Evolutionary conservation across 2,329 filamentous ascomycete genomes (phyloP).

Genomic region (Rhinocladiella mackenziei): DNA sequence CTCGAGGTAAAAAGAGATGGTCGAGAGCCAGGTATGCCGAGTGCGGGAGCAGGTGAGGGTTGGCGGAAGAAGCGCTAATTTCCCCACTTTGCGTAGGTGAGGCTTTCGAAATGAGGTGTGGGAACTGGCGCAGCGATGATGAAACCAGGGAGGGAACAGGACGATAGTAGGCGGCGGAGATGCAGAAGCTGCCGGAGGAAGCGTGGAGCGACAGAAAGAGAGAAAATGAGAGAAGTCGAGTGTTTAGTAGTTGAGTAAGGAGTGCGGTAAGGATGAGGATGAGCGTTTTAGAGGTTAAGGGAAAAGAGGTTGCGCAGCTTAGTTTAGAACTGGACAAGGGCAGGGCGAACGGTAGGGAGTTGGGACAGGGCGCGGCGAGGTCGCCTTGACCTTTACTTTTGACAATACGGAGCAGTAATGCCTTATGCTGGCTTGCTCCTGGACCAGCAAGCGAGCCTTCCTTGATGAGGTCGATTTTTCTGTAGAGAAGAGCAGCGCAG

Average conservation of each 20-base stretch:
- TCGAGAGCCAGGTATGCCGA: slow-evolving; percentile 23
- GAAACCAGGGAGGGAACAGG: slow-evolving; percentile 22
- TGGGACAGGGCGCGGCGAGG: too few species aligned
- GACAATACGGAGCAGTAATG: too few species aligned
- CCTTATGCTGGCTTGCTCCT: not conserved
- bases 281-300: slow-evolving; percentile 1
- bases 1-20: slow-evolving; percentile 22
- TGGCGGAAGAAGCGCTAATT: slow-evolving; percentile 31
- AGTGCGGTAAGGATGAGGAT: slow-evolving; percentile 22
- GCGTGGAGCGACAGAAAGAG: slow-evolving; percentile 6
- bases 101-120: slow-evolving; percentile 29
- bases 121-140: slow-evolving; percentile 26
- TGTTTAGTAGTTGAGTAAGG: not conserved
- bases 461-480: too few species aligned
- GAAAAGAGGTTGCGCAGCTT: slow-evolving; percentile 1
- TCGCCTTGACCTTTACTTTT: too few species aligned
- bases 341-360: not conserved
- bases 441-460: too few species aligned
- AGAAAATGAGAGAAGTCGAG: slow-evolving; percentile 3
- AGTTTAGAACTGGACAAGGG: too few species aligned
- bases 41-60: slow-evolving; percentile 25
- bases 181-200: slow-evolving; percentile 5
- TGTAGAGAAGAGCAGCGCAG: too few species aligned
- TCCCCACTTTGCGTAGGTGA: slow-evolving; percentile 30
- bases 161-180: slow-evolving; percentile 11